These are phyloP conservation scores for Hortaea sp. DNA, from an alignment of 2,329 filamentous ascomycete genomes.

Conservation along the genomic window DNA sequence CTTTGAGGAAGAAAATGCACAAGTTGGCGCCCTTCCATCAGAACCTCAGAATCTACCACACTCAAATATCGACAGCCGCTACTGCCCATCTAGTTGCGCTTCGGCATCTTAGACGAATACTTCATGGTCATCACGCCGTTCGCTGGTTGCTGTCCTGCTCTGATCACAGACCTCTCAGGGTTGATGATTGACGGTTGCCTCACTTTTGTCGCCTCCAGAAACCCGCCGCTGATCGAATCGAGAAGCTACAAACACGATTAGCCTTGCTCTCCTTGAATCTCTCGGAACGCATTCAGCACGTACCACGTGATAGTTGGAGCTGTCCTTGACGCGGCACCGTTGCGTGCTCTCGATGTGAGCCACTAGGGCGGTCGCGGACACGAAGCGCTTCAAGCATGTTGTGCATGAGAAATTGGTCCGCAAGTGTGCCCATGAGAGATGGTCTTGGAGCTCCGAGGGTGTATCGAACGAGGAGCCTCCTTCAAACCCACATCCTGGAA, in stretches of 20 bases:
- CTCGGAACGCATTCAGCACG: background rate
- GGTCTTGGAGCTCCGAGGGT: constrained; percentile 23
- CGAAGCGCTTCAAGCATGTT: constrained; percentile 31
- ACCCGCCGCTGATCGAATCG: constrained; percentile 34
- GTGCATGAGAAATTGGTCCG: constrained; percentile 29
- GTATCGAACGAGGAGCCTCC: constrained; percentile 11
- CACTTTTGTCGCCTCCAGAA: constrained; percentile 15
- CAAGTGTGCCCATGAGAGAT: constrained; percentile 28
- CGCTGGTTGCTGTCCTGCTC: background rate
- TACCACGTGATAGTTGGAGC: constrained; percentile 24
- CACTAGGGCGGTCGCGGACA: constrained; percentile 27
- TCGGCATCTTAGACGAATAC: constrained; percentile 3
- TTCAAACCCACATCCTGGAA: constrained; percentile 34
- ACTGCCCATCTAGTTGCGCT: no score
- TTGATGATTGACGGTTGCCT: constrained; percentile 6
- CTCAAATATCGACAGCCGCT: no score
- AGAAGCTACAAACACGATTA: constrained; percentile 16
- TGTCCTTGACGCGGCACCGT: constrained; percentile 25
- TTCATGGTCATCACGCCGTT: constrained; percentile 7
- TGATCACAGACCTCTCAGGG: constrained; percentile 3
- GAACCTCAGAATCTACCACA: no score
- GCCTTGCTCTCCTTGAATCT: background rate
- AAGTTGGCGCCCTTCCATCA: no score
- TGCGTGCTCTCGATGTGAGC: constrained; percentile 31
- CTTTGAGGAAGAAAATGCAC: no score